phyloP scores from a whole-genome alignment of 108 stramenopile species.

The Skeletonema costatum region DNA sequence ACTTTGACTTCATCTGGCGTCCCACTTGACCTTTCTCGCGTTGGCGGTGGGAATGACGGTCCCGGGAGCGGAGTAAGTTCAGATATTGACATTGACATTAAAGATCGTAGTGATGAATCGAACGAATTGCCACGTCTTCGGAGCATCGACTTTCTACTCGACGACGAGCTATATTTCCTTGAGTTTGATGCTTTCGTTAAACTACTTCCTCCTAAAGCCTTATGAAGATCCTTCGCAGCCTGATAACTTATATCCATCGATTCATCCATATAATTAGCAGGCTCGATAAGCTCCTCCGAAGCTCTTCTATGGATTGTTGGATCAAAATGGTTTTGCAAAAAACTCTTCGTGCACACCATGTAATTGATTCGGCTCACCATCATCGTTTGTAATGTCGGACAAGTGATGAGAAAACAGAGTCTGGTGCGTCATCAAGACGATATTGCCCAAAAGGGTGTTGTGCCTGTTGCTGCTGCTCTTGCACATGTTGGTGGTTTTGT shows the following conservation, averaged over 20 bases:
- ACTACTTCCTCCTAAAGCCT: neutral
- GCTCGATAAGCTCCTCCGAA: neutral
- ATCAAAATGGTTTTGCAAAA: neutral
- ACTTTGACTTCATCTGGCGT: neutral
- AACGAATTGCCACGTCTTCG: neutral
- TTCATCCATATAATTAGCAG: neutral
- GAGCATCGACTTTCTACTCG: neutral
- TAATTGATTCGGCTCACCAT: neutral
- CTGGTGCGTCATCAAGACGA: neutral
- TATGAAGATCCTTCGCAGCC: neutral
- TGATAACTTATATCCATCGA: neutral
- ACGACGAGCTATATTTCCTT: neutral
- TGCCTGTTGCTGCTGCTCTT: neutral
- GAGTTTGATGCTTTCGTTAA: neutral
- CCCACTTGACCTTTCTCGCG: neutral
- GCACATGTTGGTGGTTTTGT: neutral
- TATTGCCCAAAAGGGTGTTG: neutral
- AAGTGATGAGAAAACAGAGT: slow-evolving; percentile 3
- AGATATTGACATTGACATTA: neutral
- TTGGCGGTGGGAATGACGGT: neutral
- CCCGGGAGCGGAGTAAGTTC: neutral
- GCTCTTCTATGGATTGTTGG: neutral
- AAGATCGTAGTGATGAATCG: neutral
- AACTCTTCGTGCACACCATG: neutral
- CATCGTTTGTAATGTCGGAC: neutral